phyloP scores from a whole-genome alignment of 768 basidiomycete genomes.

The Mycena galopus region DNA sequence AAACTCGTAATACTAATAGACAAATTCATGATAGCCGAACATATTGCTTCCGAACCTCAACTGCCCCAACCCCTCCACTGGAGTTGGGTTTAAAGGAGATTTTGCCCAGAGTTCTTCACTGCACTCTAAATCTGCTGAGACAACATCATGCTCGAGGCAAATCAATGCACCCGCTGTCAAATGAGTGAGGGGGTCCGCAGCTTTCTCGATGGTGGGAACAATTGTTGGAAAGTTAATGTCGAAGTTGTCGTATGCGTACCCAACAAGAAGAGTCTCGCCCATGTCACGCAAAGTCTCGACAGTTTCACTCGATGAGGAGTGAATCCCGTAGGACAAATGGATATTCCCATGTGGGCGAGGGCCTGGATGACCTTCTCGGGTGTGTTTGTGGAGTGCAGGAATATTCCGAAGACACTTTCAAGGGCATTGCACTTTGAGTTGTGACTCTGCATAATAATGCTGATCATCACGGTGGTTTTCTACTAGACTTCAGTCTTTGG shows the following conservation, averaged over 20 bases:
- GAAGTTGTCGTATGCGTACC: constrained; percentile 56
- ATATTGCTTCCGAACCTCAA: too few relatives aligned
- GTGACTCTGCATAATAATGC: too few relatives aligned
- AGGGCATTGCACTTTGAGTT: too few relatives aligned
- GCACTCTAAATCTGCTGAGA: background rate
- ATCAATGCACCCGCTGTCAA: constrained; percentile 49
- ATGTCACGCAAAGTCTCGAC: constrained; percentile 29
- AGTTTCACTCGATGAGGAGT: constrained; percentile 43
- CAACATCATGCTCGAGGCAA: constrained; percentile 42
- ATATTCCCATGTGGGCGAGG: too few relatives aligned
- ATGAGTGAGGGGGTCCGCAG: constrained; percentile 48
- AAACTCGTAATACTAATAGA: too few relatives aligned
- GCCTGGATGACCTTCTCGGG: too few relatives aligned
- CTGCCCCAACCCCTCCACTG: too few relatives aligned
- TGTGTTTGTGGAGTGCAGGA: too few relatives aligned
- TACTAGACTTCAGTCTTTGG: too few relatives aligned
- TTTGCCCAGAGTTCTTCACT: background rate
- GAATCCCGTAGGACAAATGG: constrained; percentile 36
- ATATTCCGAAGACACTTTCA: too few relatives aligned
- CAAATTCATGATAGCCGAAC: too few relatives aligned
- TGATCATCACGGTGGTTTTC: too few relatives aligned
- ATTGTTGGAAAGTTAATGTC: constrained; percentile 52
- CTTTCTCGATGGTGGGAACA: constrained; percentile 46
- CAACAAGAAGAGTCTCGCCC: constrained; percentile 40
- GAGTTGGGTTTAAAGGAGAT: constrained; percentile 34